A percentile compares a stretch with the other conserved stretches of the same genome.
These are phyloP conservation scores for Dicorynia guianensis DNA, from an alignment of 306 rosid genomes.

Conservation along the genomic window DNA sequence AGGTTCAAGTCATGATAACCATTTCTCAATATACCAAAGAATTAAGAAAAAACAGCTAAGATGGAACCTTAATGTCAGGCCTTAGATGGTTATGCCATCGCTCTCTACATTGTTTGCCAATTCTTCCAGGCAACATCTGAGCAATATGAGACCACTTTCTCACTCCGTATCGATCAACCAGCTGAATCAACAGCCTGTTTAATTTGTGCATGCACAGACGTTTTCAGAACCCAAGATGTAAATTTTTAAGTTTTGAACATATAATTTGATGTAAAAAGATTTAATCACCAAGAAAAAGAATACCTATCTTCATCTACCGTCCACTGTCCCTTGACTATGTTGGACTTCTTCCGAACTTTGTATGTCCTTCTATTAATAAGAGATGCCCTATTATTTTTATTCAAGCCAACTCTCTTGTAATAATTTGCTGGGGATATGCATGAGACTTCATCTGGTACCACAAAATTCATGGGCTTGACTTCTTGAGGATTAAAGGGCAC, in stretches of 20 bases:
- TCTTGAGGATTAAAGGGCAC: conserved; percentile 45
- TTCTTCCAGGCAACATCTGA: conserved; percentile 87
- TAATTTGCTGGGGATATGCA: conserved; percentile 59
- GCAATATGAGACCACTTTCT: conserved; percentile 97
- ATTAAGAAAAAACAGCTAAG: conserved; percentile 2
- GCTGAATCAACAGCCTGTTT: conserved; percentile 71
- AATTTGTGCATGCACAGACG: conserved; percentile 4
- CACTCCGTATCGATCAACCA: conserved; percentile 84
- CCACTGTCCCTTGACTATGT: conserved; percentile 91
- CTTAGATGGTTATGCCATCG: conserved; percentile 97
- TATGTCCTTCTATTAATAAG: conserved; percentile 47
- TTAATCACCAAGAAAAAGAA: conserved; percentile 2
- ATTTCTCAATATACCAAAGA: no score
- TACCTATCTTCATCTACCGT: conserved; percentile 90
- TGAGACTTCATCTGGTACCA: conserved; percentile 73
- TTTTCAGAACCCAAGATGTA: background rate
- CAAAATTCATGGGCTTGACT: conserved; percentile 56
- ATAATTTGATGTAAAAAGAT: background rate
- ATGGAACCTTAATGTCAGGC: conserved; percentile 89
- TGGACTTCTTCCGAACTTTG: conserved; percentile 64
- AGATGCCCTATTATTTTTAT: conserved; percentile 46
- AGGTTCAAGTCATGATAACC: no score
- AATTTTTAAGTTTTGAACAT: background rate
- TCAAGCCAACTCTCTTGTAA: conserved; percentile 48
- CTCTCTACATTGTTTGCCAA: conserved; percentile 96